Conservation (phyloP, 306 rosid species). For the Fagus sylvatica region DNA sequence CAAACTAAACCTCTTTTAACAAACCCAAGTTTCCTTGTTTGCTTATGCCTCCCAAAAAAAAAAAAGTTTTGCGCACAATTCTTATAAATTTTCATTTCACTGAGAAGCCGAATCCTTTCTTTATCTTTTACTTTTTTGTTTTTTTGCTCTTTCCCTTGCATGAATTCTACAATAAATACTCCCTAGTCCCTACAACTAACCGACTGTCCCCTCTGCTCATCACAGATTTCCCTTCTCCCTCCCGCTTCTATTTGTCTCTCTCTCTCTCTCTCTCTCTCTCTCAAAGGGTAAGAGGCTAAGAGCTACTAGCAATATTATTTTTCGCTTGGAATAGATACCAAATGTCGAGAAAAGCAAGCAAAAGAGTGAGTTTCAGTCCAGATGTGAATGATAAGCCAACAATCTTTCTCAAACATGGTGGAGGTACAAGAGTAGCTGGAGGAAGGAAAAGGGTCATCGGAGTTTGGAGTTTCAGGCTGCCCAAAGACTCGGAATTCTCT, state of each 20-base stretch:
- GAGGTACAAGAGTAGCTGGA: conserved; percentile 31
- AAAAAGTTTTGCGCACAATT: neutral
- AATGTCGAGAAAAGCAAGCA: conserved; percentile 65
- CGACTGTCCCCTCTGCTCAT: conserved; percentile 31
- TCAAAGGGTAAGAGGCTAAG: neutral
- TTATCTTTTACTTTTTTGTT: conserved; percentile 29
- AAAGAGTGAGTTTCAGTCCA: conserved; percentile 69
- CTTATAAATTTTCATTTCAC: conserved; percentile 8
- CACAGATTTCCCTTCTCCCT: conserved; percentile 7
- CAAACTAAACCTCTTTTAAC: conserved; percentile 18
- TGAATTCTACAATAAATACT: conserved; percentile 34
- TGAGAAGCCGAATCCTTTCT: conserved; percentile 7
- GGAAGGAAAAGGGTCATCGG: conserved; percentile 47
- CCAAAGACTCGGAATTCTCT: conserved; percentile 45
- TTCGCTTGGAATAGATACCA: neutral
- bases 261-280: neutral
- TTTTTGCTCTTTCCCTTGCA: conserved; percentile 18
- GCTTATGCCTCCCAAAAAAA: neutral
- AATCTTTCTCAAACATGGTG: conserved; percentile 41
- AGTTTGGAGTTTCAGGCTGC: conserved; percentile 46
- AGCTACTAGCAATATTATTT: neutral
- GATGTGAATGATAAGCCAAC: conserved; percentile 62
- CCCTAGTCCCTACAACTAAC: conserved; percentile 15
- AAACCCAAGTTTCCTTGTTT: conserved; percentile 4
- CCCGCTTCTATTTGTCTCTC: conserved; percentile 6